Conservation (phyloP, 2,329 filamentous ascomycete genomes). For the Stromatinia cepivora region DNA sequence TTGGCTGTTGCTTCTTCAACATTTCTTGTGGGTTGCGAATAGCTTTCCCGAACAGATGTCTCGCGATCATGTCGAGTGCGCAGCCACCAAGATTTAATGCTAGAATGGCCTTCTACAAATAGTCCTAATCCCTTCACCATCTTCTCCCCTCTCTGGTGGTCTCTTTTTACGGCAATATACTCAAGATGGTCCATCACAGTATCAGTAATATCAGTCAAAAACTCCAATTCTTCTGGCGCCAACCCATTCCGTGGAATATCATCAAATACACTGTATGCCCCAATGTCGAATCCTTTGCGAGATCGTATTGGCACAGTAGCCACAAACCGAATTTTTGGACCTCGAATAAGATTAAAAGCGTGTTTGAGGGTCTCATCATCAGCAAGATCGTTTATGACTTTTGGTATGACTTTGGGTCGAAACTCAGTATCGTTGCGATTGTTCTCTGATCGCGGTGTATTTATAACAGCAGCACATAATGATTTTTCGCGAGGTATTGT, state of each 20-base stretch:
- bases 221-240: conserved; percentile 50
- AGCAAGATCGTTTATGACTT: conserved; percentile 22
- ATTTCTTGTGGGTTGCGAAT: background rate
- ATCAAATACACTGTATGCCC: conserved; percentile 51
- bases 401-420: conserved; percentile 10
- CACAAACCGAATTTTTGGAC: conserved; percentile 34
- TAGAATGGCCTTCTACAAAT: conserved; percentile 22
- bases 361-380: conserved; percentile 27
- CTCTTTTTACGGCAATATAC: conserved; percentile 53
- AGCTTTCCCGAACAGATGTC: background rate
- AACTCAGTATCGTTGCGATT: background rate
- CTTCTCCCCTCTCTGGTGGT: conserved; percentile 22
- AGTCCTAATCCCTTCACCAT: conserved; percentile 24
- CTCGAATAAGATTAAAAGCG: conserved; percentile 27
- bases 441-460: conserved; percentile 2
- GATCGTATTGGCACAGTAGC: conserved; percentile 36
- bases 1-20: background rate
- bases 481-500: conserved; percentile 23
- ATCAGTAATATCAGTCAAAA: conserved; percentile 56
- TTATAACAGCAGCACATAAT: conserved; percentile 34
- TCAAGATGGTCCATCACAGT: conserved; percentile 63
- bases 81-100: conserved; percentile 32
- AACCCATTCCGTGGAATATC: conserved; percentile 54
- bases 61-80: conserved; percentile 31
- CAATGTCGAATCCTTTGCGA: conserved; percentile 35